phyloP scores from a whole-genome alignment of 352 stramenopile species.

The Discostella stelligera region DNA sequence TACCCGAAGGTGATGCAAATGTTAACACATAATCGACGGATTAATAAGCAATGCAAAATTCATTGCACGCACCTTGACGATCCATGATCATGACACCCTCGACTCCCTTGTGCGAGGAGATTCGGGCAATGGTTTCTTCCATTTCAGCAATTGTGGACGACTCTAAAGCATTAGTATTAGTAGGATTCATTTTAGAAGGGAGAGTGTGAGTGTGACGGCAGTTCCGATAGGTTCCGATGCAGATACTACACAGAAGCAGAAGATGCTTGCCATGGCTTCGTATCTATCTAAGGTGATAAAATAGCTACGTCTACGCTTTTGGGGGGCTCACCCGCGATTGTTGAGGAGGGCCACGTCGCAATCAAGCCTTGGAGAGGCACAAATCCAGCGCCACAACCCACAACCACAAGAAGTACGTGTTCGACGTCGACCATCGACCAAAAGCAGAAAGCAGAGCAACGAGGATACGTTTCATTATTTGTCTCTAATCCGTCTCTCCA shows the following conservation, averaged over 20 bases:
- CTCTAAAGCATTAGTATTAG: conserved; percentile 6
- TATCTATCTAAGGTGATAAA: too few species aligned
- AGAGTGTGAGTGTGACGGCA: too few species aligned
- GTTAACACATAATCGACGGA: conserved; percentile 6
- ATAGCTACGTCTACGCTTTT: too few species aligned
- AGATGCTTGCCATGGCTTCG: too few species aligned
- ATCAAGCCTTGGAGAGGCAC: conserved; percentile 10
- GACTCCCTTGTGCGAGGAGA: conserved; percentile 92
- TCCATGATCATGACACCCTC: conserved; percentile 92
- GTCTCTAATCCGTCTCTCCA: background rate
- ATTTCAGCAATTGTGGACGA: conserved; percentile 79
- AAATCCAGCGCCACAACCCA: background rate
- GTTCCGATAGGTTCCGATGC: too few species aligned
- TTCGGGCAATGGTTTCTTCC: conserved; percentile 92
- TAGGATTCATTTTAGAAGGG: conserved; percentile 4
- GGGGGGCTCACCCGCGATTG: too few species aligned
- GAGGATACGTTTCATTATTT: too few species aligned
- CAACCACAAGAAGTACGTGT: background rate
- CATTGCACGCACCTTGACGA: conserved; percentile 79
- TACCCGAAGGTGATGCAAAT: background rate
- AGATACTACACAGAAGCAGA: too few species aligned
- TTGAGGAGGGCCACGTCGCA: background rate
- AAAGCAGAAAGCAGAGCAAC: background rate
- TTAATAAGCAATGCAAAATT: conserved; percentile 8
- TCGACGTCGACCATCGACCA: background rate